Evolutionary conservation across 441 rosid genomes (phyloP), one percentile per base, ranked within the genome.

Genomic region (Kokia cookei): DNA sequence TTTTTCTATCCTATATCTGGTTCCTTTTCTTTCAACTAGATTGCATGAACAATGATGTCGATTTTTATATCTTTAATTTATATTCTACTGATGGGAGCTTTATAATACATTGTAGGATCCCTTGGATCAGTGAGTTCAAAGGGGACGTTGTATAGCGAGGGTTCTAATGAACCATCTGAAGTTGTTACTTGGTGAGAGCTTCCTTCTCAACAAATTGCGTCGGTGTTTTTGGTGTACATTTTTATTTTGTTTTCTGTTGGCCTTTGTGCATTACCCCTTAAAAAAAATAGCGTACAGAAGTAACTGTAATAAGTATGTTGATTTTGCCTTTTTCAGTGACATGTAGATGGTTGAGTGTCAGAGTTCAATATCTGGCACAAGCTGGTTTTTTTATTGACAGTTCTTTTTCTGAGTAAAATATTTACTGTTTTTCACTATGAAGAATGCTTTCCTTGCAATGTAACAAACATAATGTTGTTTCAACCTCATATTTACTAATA

Each of bases 51-150:
- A 53, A 26, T 29, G 51, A 50, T 50, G 42, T 14, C 8, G 13
- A 53, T 75, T 45, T 58, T 17, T 19, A 27, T 64, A 10, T 42
- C 29, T 51, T 17, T 19, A 17, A 17, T 40, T 11, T 37, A 40
- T 42, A 43, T 42, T 62, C 7, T 35, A 55, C 66, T 53, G 9
- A 37, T 67, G 76, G 73, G 43, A 69, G 19, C 13, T 71, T 48
- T 57, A 37, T 37, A 50, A 69, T 22, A 27, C 1, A 12, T 78
- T 82, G 79, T 83, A 92, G 97, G 98, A 43, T 91, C 96, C 40
- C 88, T 95, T 72, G 99, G 99, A 77, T 83, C 91, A 69, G 67
- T 93, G 89, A 86, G 94, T 76, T 84, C 94, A 62, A 82, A 75
- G 42, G 97, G 97, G 71, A 76, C 93, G 0, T 75, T 95, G 76